Evolutionary conservation across 257 asterid species (phyloP).

Genomic region (Capsicum chinense): DNA sequence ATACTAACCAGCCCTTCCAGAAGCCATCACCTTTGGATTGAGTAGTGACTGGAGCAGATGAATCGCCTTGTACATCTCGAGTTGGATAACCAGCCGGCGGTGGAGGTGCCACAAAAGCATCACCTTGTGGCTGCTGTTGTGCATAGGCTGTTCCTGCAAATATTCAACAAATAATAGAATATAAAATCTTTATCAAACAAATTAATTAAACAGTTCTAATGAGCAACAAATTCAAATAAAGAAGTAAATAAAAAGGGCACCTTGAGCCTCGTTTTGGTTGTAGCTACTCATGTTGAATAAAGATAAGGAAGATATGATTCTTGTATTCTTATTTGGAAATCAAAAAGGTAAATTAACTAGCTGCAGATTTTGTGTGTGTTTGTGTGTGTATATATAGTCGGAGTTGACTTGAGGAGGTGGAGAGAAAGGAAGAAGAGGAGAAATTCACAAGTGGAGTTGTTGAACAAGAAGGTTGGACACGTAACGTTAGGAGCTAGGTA

Average conservation of each 20-base stretch:
- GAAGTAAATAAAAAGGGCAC: not conserved
- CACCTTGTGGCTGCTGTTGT: not conserved
- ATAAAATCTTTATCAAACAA: not conserved
- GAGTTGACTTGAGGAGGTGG: not conserved
- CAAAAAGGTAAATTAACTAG: not conserved
- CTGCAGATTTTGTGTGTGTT: not conserved
- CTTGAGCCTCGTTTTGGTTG: conserved; percentile 36
- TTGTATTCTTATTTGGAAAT: not conserved
- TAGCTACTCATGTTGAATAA: conserved; percentile 32
- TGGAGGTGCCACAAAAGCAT: conserved; percentile 35
- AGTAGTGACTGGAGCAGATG: conserved; percentile 33
- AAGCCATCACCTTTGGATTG: conserved; percentile 51
- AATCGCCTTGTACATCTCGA: conserved; percentile 29
- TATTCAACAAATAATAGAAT: not conserved
- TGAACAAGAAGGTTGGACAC: not conserved
- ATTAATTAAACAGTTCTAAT: not conserved
- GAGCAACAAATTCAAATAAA: not conserved
- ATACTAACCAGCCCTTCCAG: conserved; percentile 52
- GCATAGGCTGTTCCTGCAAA: conserved; percentile 22
- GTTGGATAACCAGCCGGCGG: conserved; percentile 52
- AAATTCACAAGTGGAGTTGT: not conserved
- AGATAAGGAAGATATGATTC: not conserved
- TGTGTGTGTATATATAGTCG: conserved; percentile 4
- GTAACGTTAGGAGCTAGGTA: not conserved
- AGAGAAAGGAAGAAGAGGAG: not conserved